Percentiles rank a stretch among this genome's conserved stretches.
phyloP scores from a whole-genome alignment of 2,329 filamentous ascomycete genomes.

The Ceratocystis lukuohia region DNA sequence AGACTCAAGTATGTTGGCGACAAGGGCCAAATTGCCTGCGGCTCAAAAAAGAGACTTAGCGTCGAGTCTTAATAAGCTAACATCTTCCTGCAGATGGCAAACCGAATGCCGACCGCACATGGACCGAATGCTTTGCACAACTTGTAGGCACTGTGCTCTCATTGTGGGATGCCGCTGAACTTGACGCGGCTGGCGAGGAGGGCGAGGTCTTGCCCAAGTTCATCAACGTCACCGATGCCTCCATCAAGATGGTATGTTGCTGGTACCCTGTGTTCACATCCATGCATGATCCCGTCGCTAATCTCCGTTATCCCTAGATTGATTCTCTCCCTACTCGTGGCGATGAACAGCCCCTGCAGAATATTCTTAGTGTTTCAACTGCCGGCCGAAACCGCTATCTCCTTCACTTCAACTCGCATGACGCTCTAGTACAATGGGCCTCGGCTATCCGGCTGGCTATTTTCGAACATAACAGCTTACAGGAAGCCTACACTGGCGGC shows the following conservation, averaged over 20 bases:
- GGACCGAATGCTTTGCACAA: constrained; percentile 95
- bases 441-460: constrained; percentile 85
- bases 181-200: constrained; percentile 75
- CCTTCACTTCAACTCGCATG: constrained; percentile 88
- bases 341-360: constrained; percentile 67
- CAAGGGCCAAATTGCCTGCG: no score
- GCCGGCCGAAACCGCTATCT: constrained; percentile 92
- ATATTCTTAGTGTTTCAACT: constrained; percentile 90
- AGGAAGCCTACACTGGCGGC: constrained; percentile 93
- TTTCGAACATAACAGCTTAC: constrained; percentile 82
- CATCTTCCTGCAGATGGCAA: constrained; percentile 52
- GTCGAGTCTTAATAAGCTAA: constrained; percentile 20
- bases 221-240: constrained; percentile 93
- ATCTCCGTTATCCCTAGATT: constrained; percentile 40
- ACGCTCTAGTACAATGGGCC: constrained; percentile 91
- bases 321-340: constrained; percentile 80
- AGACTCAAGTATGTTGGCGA: constrained; percentile 58
- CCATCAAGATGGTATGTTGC: constrained; percentile 78
- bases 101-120: constrained; percentile 72
- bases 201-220: constrained; percentile 81
- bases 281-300: neutral
- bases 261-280: neutral
- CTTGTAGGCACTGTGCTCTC: constrained; percentile 90
- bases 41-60: no score
- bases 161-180: constrained; percentile 84